Evolutionary conservation across 495 filamentous ascomycete genomes (phyloP).

Genomic region (Trichoderma reesei): DNA sequence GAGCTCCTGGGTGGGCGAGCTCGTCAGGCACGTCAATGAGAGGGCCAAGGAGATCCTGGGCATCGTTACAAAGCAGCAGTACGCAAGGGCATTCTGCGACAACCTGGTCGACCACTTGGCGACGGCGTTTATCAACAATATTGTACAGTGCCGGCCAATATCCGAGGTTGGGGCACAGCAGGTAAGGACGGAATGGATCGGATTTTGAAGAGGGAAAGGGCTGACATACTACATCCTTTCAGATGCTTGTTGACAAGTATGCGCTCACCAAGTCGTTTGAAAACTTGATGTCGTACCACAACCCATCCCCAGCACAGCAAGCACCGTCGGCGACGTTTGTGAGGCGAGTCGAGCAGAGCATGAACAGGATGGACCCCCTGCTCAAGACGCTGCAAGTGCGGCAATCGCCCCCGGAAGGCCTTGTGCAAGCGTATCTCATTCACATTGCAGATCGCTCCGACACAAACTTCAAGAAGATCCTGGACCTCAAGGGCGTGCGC

Average conservation of each 20-base stretch:
- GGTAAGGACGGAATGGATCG: conserved; percentile 28
- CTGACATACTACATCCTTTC: neutral
- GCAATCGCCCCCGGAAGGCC: conserved; percentile 78
- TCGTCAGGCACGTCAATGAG: conserved; percentile 60
- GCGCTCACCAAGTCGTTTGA: conserved; percentile 76
- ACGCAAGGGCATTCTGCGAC: conserved; percentile 89
- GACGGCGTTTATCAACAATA: conserved; percentile 66
- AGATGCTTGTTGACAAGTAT: conserved; percentile 92
- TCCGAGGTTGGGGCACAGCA: conserved; percentile 95
- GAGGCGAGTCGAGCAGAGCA: conserved; percentile 79
- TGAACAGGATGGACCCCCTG: conserved; percentile 79
- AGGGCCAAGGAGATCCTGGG: conserved; percentile 63
- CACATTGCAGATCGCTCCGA: conserved; percentile 86
- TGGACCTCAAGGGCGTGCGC: conserved; percentile 84
- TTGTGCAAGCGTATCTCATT: conserved; percentile 94
- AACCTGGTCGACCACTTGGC: conserved; percentile 81
- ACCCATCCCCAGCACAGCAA: conserved; percentile 19
- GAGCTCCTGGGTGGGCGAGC: conserved; percentile 78
- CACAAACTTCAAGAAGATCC: conserved; percentile 90
- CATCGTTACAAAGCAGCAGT: conserved; percentile 82
- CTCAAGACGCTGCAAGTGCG: conserved; percentile 96
- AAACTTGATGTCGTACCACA: conserved; percentile 51
- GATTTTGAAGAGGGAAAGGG: conserved; percentile 11
- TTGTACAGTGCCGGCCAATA: conserved; percentile 82
- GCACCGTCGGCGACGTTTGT: conserved; percentile 55